phyloP scores from a whole-genome alignment of 176 grass and related monocot species.

The Typha latifolia region DNA sequence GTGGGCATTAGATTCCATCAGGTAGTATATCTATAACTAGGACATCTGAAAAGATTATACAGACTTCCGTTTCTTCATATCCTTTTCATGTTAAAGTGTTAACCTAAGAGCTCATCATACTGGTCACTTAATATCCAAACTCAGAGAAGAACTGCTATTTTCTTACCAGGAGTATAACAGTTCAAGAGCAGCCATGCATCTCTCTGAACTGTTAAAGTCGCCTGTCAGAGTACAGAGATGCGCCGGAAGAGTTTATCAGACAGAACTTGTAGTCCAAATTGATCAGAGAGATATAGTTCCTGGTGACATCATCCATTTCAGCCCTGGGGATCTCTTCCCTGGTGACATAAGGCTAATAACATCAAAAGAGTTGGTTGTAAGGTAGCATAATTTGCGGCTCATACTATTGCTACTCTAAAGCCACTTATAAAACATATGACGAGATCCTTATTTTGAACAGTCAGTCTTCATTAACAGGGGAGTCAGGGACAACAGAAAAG shows the following conservation, averaged over 20 bases:
- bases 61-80: too few relatives aligned
- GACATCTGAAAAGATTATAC: too few relatives aligned
- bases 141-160: not conserved
- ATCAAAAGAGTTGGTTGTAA: constrained; percentile 34
- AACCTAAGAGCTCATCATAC: too few relatives aligned
- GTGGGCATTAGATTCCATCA: constrained; percentile 31
- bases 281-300: constrained; percentile 38
- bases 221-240: constrained; percentile 36
- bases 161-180: constrained; percentile 31
- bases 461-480: constrained; percentile 41
- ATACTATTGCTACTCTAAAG: too few relatives aligned
- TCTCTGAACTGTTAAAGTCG: constrained; percentile 26
- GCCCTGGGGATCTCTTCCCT: constrained; percentile 34
- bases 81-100: too few relatives aligned
- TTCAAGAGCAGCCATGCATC: constrained; percentile 28
- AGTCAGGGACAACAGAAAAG: constrained; percentile 32
- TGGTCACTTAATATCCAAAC: not conserved
- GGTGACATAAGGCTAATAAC: constrained; percentile 30
- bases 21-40: constrained; percentile 2
- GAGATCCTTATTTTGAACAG: constrained; percentile 26
- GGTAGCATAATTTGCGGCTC: constrained; percentile 9
- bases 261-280: constrained; percentile 33
- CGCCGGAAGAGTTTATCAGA: constrained; percentile 27
- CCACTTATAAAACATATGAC: constrained; percentile 2
- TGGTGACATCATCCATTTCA: constrained; percentile 41